Evolutionary conservation across 2,329 filamentous ascomycete species (phyloP).

Genomic region (Parastagonospora avenae): DNA sequence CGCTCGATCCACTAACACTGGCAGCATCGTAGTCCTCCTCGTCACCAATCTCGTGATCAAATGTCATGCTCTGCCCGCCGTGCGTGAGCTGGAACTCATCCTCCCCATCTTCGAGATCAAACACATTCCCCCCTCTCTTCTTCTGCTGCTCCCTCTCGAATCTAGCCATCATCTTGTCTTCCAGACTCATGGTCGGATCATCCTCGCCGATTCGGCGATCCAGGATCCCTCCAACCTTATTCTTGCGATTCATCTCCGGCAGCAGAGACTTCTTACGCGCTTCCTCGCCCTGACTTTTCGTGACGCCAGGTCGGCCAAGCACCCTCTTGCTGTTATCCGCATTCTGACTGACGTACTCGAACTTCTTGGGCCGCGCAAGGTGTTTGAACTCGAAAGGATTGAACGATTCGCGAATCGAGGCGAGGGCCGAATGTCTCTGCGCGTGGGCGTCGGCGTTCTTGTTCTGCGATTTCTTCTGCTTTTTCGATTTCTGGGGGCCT

Average conservation of each 20-base stretch:
- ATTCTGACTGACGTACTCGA: slow-evolving; percentile 75
- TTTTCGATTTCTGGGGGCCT: slow-evolving; percentile 92
- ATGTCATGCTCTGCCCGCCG: slow-evolving; percentile 73
- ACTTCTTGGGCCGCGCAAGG: slow-evolving; percentile 77
- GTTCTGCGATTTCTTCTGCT: slow-evolving; percentile 77
- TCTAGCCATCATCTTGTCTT: slow-evolving; percentile 88
- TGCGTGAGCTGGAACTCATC: slow-evolving; percentile 79
- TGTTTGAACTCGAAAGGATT: slow-evolving; percentile 97
- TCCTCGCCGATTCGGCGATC: slow-evolving; percentile 96
- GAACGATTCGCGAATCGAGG: slow-evolving; percentile 90
- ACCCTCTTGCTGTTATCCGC: slow-evolving; percentile 57
- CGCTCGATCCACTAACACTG: slow-evolving; percentile 63
- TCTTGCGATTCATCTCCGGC: slow-evolving; percentile 85
- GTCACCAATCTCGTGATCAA: slow-evolving; percentile 57
- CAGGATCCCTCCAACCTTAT: slow-evolving; percentile 89
- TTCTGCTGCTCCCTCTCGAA: slow-evolving; percentile 88
- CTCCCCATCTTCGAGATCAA: slow-evolving; percentile 87
- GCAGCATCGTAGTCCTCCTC: slow-evolving; percentile 87
- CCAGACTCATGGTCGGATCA: slow-evolving; percentile 89
- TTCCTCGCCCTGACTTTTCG: slow-evolving; percentile 86
- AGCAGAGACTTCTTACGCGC: slow-evolving; percentile 81
- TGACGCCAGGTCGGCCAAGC: slow-evolving; percentile 77
- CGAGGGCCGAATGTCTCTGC: slow-evolving; percentile 76
- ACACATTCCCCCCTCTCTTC: slow-evolving; percentile 78
- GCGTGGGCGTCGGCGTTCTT: slow-evolving; percentile 75